These are phyloP conservation scores for Paragyromitra xinjiangensis DNA, from an alignment of 495 filamentous ascomycete species.

Conservation along the genomic window DNA sequence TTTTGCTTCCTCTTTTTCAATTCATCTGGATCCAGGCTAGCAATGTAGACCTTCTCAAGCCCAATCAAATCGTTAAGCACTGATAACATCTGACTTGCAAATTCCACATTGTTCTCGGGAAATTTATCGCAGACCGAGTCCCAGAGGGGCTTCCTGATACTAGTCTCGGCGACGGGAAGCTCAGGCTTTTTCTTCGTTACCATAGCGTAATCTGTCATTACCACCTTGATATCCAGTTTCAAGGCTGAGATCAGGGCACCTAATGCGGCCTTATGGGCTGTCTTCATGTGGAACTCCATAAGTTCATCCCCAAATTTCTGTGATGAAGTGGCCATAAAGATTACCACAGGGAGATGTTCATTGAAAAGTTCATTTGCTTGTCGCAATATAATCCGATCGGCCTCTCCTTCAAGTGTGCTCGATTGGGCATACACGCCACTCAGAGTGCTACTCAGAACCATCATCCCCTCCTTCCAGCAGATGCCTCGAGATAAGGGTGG, in stretches of 20 bases:
- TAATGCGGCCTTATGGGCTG: conserved; percentile 46
- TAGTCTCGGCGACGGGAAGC: conserved; percentile 43
- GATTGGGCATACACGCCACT: conserved; percentile 46
- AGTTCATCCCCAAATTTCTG: conserved; percentile 49
- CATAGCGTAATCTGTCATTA: conserved; percentile 48
- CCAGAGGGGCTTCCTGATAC: conserved; percentile 48
- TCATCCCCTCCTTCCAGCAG: conserved; percentile 57
- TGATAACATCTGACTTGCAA: conserved; percentile 38
- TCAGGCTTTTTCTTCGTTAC: conserved; percentile 52
- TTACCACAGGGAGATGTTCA: conserved; percentile 46
- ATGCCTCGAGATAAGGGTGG: conserved; percentile 54
- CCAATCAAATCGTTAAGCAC: conserved; percentile 49
- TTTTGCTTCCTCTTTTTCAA: conserved; percentile 41
- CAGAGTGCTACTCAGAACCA: conserved; percentile 51
- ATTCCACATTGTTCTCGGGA: conserved; percentile 47
- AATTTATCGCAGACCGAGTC: conserved; percentile 47
- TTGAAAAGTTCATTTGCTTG: conserved; percentile 56
- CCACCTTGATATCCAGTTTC: conserved; percentile 52
- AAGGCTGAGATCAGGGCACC: conserved; percentile 48
- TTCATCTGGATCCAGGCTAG: conserved; percentile 23
- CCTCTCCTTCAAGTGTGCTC: conserved; percentile 46
- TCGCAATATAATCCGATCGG: conserved; percentile 53
- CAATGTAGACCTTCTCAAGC: conserved; percentile 45
- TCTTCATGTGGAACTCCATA: conserved; percentile 53
- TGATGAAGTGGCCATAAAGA: conserved; percentile 49